Conservation (phyloP, 2,329 filamentous ascomycete species). For the Diaporthe sp. region DNA sequence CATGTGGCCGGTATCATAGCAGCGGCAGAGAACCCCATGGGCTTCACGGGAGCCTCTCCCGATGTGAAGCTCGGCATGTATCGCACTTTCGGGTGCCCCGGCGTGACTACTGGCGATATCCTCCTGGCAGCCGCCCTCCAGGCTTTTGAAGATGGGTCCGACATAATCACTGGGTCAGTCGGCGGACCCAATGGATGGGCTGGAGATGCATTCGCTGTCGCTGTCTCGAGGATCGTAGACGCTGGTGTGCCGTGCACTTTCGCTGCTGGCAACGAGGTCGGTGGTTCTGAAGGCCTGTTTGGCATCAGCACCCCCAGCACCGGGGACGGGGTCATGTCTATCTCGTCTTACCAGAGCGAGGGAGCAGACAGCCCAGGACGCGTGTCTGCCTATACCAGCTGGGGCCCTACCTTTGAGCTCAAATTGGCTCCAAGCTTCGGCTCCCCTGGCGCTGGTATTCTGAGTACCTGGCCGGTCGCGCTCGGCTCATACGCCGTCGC, state of each 20-base stretch:
- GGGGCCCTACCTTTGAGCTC: conserved; percentile 71
- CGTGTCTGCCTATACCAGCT: conserved; percentile 64
- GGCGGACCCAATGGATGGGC: conserved; percentile 46
- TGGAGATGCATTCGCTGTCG: conserved; percentile 44
- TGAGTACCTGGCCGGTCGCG: conserved; percentile 67
- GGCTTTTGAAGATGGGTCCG: conserved; percentile 56
- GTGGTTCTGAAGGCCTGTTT: conserved; percentile 43
- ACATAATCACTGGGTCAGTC: conserved; percentile 50
- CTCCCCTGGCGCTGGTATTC: conserved; percentile 67
- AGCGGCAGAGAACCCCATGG: conserved; percentile 53
- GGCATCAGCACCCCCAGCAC: conserved; percentile 43
- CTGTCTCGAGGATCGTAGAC: conserved; percentile 47
- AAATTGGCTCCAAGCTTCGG: conserved; percentile 68
- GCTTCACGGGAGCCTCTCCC: conserved; percentile 56
- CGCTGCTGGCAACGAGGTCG: conserved; percentile 45
- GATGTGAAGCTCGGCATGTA: conserved; percentile 56
- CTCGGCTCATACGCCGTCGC: conserved; percentile 64
- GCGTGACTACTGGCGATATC: conserved; percentile 50
- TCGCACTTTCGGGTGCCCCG: conserved; percentile 52
- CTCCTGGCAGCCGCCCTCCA: conserved; percentile 56
- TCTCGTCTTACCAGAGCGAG: conserved; percentile 45
- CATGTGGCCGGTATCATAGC: conserved; percentile 61
- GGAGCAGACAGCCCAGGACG: conserved; percentile 52
- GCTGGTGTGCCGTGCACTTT: conserved; percentile 47
- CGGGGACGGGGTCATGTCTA: conserved; percentile 43